Conservation (phyloP, 208 protist genomes). For the Crithidia brevicula region DNA sequence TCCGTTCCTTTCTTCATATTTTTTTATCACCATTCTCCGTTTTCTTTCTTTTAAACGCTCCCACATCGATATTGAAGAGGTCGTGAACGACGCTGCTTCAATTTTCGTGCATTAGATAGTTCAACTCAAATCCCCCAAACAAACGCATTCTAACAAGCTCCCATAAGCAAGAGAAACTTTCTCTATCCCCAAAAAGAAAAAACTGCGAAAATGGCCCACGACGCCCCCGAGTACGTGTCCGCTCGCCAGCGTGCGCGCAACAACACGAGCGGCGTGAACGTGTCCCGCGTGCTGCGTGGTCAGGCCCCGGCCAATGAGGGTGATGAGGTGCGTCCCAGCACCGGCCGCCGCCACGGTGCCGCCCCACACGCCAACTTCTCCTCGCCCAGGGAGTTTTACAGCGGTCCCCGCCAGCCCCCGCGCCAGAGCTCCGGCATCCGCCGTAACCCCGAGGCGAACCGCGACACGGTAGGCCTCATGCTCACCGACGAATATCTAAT, state of each 20-base stretch:
- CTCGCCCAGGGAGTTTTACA: conserved; percentile 65
- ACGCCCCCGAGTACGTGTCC: conserved; percentile 18
- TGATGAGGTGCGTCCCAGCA: conserved; percentile 20
- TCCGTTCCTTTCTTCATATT: neutral
- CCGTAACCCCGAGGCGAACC: conserved; percentile 58
- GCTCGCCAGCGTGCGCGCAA: conserved; percentile 33
- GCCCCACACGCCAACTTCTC: conserved; percentile 35
- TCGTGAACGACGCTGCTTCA: neutral
- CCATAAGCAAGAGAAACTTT: conserved; percentile 21
- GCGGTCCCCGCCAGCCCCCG: conserved; percentile 68
- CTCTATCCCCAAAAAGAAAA: neutral
- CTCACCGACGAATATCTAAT: conserved; percentile 80
- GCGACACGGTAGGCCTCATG: conserved; percentile 60
- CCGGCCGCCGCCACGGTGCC: conserved; percentile 30
- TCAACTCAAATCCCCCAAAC: neutral
- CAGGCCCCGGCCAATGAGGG: conserved; percentile 9
- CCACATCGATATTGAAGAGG: conserved; percentile 12
- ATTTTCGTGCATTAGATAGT: neutral
- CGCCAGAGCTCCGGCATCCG: conserved; percentile 61
- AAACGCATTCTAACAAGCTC: too few relatives aligned
- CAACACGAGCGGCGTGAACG: conserved; percentile 41
- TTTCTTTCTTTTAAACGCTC: conserved; percentile 13
- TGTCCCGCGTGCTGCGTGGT: conserved; percentile 34
- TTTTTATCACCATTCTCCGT: neutral
- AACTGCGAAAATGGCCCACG: conserved; percentile 2